A percentile compares a stretch with the other conserved stretches of the same genome.
phyloP scores from a whole-genome alignment of 495 filamentous ascomycete genomes.

The Annulohypoxylon nitens region DNA sequence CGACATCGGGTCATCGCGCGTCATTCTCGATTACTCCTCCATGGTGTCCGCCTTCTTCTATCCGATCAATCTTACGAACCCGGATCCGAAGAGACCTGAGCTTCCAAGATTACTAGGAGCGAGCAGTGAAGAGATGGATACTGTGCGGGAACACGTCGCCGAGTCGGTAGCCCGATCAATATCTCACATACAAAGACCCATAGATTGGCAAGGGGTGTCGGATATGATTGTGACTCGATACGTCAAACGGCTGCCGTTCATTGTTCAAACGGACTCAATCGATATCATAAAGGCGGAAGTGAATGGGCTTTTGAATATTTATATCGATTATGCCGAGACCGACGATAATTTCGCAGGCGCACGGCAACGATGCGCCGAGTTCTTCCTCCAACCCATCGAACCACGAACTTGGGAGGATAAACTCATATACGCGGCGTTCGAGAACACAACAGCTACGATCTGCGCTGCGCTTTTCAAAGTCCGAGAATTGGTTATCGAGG shows the following conservation, averaged over 20 bases:
- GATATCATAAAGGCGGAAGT: conserved; percentile 60
- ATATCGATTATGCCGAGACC: conserved; percentile 60
- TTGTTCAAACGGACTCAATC: conserved; percentile 56
- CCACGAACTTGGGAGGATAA: conserved; percentile 53
- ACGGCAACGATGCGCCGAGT: conserved; percentile 61
- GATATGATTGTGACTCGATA: conserved; percentile 74
- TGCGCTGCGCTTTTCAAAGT: conserved; percentile 65
- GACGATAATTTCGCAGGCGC: conserved; percentile 54
- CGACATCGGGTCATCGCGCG: conserved; percentile 67
- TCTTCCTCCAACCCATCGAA: conserved; percentile 58
- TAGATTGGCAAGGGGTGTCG: conserved; percentile 71
- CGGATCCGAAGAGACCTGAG: conserved; percentile 49
- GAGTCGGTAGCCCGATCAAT: conserved; percentile 51
- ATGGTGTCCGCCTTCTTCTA: conserved; percentile 72
- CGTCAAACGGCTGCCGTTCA: conserved; percentile 62
- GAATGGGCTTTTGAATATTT: conserved; percentile 60
- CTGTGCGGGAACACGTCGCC: conserved; percentile 59
- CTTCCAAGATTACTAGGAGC: conserved; percentile 64
- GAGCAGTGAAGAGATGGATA: conserved; percentile 52
- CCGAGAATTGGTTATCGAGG: conserved; percentile 44
- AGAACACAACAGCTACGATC: conserved; percentile 61
- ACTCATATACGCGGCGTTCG: conserved; percentile 59
- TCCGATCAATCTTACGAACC: conserved; percentile 67
- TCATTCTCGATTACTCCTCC: conserved; percentile 69
- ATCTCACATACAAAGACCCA: conserved; percentile 14